Evolutionary conservation across 2,329 filamentous ascomycete species (phyloP).

Genomic region (Coniochaeta prunicola): DNA sequence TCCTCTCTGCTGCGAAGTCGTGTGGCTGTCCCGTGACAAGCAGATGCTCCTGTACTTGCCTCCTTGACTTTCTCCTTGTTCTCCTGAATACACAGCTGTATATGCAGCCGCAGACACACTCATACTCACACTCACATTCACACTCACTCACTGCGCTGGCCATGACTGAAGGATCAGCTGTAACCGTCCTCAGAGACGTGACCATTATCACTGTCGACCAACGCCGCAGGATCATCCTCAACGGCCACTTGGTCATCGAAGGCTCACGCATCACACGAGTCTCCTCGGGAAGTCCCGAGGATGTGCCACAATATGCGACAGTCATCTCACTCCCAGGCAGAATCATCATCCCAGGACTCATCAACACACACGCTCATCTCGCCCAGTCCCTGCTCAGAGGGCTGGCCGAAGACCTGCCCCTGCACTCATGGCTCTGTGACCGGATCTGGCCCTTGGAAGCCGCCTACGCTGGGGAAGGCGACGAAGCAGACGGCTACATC

Average conservation of each 20-base stretch:
- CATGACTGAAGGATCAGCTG: not conserved
- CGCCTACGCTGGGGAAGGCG: slow-evolving; percentile 11
- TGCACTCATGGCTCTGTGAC: slow-evolving; percentile 44
- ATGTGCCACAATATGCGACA: slow-evolving; percentile 14
- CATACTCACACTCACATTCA: no score
- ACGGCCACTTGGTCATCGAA: slow-evolving; percentile 36
- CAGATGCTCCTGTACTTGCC: not conserved
- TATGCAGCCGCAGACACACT: not conserved
- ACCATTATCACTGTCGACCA: slow-evolving; percentile 45
- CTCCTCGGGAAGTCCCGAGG: slow-evolving; percentile 24
- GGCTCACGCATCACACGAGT: slow-evolving; percentile 32
- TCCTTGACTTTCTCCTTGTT: not conserved
- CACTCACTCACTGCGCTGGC: no score
- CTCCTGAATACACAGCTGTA: not conserved
- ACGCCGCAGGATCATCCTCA: slow-evolving; percentile 32
- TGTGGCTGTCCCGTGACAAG: not conserved
- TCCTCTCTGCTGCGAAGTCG: not conserved
- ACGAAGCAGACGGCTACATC: slow-evolving; percentile 36
- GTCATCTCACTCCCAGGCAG: slow-evolving; percentile 27
- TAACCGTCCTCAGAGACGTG: slow-evolving; percentile 34
- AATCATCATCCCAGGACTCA: slow-evolving; percentile 40
- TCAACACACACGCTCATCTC: slow-evolving; percentile 43
- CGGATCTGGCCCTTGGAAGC: slow-evolving; percentile 34
- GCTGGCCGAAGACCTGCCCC: slow-evolving; percentile 38
- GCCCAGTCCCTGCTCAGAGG: slow-evolving; percentile 41